Evolutionary conservation across 2,329 filamentous ascomycete species (phyloP), one percentile per base, ranked within the genome.

Genomic region (Hortaea sp.): DNA sequence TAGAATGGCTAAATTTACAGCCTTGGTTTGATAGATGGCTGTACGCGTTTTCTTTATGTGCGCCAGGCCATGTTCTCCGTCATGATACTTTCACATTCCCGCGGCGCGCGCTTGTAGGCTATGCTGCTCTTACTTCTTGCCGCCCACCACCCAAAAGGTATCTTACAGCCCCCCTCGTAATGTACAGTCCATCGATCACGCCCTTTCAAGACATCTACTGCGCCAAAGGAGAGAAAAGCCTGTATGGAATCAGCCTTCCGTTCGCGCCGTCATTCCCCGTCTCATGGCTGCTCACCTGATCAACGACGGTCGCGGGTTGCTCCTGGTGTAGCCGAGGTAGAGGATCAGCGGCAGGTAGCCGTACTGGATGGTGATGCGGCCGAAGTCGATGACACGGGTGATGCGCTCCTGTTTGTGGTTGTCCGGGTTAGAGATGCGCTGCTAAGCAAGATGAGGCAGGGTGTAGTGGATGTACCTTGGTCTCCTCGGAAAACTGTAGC

Each of bases 321-420:
- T 97, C 67, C 86, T 84, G 46, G 90, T 94, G 74, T 95, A 97
- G 59, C 90, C 92, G 61, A 98, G 84, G 70, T 97, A 98, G 68
- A 98, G 78, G 66, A 98, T 94, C 69, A 98, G 71, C 60, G 92
- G 92, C 49, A 98, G 80, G 70, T 97, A 98, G 67, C 92, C 92
- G 76, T 97, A 98, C 74, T 98, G 92, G 64, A 98, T 85, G 49
- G 86, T 88, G 61, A 95, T 83, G 63, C 89, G 82, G 52, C 88
- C 92, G 67, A 95, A 74, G 70, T 97, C 92, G 67, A 98, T 92
- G 73, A 97, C 78, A 76, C 89, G 90, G 63, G 86, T 83, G 71
- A 98, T 95, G 76, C 92, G 88, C 83, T 98, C 92, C 90, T 95
- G 60, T 45, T 44, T 6, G 12, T 9, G 9, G n/a, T 35, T 9